phyloP scores from a whole-genome alignment of 225 moss, liverwort and hornwort genomes.

The Marchantia paleacea region DNA sequence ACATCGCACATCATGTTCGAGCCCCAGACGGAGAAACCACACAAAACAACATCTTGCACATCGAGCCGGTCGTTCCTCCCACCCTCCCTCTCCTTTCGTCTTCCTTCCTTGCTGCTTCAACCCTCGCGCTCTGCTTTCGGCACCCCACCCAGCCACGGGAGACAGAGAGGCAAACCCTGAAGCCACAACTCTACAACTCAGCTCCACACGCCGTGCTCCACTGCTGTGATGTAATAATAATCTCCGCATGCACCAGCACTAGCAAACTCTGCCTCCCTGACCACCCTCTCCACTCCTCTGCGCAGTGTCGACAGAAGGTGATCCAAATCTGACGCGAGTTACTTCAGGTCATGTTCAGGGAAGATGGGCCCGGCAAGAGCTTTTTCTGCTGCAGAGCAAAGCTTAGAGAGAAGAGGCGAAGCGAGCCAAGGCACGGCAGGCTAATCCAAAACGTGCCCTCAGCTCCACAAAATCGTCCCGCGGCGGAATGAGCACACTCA shows the following conservation, averaged over 20 bases:
- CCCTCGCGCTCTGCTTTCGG: background rate
- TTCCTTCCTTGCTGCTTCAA: background rate
- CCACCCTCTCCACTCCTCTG: background rate
- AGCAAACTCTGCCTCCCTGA: no score
- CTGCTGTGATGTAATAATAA: background rate
- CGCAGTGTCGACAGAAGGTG: background rate
- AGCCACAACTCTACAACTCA: slow-evolving; percentile 6
- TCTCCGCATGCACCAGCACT: background rate
- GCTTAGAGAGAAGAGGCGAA: no score
- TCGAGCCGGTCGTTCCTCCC: no score
- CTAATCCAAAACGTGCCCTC: slow-evolving; percentile 7
- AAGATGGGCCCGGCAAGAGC: no score
- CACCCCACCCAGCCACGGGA: background rate
- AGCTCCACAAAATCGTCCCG: background rate
- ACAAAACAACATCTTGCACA: background rate
- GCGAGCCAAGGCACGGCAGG: no score
- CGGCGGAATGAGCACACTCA: background rate
- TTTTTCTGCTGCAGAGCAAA: no score
- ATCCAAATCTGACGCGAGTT: slow-evolving; percentile 1
- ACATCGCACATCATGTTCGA: background rate
- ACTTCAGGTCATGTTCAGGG: no score
- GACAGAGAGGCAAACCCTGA: background rate
- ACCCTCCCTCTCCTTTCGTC: background rate
- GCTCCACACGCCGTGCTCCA: slow-evolving; percentile 4
- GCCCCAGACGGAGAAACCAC: background rate